phyloP scores from a whole-genome alignment of 2,329 filamentous ascomycete species.

The Beauveria caledonica region DNA sequence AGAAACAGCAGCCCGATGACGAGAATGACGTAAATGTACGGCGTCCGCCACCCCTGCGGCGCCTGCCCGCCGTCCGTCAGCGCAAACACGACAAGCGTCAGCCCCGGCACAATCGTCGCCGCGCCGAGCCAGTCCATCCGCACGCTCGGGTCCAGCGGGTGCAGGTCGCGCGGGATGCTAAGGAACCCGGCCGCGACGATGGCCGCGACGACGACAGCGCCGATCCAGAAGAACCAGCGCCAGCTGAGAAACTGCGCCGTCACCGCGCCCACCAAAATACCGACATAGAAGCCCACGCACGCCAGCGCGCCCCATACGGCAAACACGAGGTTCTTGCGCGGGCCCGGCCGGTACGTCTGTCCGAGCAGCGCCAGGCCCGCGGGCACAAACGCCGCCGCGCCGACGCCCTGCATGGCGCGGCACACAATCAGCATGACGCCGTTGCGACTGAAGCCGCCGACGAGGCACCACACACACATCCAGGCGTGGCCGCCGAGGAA shows the following conservation, averaged over 20 bases:
- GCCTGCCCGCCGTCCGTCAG: conserved; percentile 67
- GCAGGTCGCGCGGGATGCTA: conserved; percentile 29
- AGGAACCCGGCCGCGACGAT: conserved; percentile 36
- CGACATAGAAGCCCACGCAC: conserved; percentile 51
- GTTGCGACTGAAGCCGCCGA: conserved; percentile 61
- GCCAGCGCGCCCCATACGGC: conserved; percentile 52
- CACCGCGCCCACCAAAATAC: conserved; percentile 60
- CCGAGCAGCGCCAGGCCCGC: conserved; percentile 65
- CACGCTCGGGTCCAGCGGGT: conserved; percentile 18
- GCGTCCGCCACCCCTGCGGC: conserved; percentile 60
- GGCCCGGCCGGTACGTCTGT: conserved; percentile 60
- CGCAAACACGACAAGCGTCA: conserved; percentile 65
- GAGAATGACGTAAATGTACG: conserved; percentile 61
- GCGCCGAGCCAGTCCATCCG: conserved; percentile 64
- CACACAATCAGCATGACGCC: conserved; percentile 64
- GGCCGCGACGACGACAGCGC: conserved; percentile 35
- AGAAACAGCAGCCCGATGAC: conserved; percentile 55
- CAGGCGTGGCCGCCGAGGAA: conserved; percentile 54
- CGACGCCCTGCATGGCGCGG: conserved; percentile 66
- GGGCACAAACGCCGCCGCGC: conserved; percentile 60
- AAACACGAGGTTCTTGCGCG: conserved; percentile 61
- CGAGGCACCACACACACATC: conserved; percentile 60
- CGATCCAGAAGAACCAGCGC: conserved; percentile 67
- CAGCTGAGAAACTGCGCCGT: conserved; percentile 52
- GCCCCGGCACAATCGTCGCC: conserved; percentile 51